Conservation (phyloP, 257 asterid species). For the Solanum sejunctum region DNA sequence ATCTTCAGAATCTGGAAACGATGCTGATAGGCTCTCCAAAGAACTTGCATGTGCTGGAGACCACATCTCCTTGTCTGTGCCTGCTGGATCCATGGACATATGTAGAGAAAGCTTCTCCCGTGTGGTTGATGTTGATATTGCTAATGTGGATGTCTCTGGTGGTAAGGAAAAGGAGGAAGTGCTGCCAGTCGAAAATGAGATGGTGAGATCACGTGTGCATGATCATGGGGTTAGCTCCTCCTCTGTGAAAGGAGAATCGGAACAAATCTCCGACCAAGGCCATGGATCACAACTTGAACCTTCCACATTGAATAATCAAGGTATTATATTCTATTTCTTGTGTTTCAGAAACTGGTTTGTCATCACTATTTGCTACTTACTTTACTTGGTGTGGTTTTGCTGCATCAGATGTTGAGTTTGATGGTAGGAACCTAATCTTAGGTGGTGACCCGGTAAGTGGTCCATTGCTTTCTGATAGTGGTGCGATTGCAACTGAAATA, state of each 20-base stretch:
- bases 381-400: slow-evolving; percentile 14
- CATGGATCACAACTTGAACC: slow-evolving; percentile 20
- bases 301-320: slow-evolving; percentile 14
- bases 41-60: slow-evolving; percentile 21
- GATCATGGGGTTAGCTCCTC: background rate
- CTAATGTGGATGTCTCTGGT: slow-evolving; percentile 16
- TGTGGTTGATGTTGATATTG: slow-evolving; percentile 13
- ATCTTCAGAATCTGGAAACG: slow-evolving; percentile 13
- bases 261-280: slow-evolving; percentile 7
- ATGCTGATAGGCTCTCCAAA: slow-evolving; percentile 8
- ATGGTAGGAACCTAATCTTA: slow-evolving; percentile 16
- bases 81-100: slow-evolving; percentile 21
- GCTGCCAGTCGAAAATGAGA: slow-evolving; percentile 8
- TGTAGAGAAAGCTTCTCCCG: slow-evolving; percentile 9
- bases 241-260: background rate
- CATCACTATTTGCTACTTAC: background rate
- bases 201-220: background rate
- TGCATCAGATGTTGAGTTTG: slow-evolving; percentile 36
- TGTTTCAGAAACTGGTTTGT: background rate
- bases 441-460: background rate
- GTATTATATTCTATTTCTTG: slow-evolving; percentile 11
- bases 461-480: background rate
- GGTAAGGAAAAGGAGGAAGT: slow-evolving; percentile 7
- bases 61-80: slow-evolving; percentile 10
- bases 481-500: slow-evolving; percentile 2